Evolutionary conservation across 75 land plant species (phyloP).

Genomic region (Cupressus sempervirens): DNA sequence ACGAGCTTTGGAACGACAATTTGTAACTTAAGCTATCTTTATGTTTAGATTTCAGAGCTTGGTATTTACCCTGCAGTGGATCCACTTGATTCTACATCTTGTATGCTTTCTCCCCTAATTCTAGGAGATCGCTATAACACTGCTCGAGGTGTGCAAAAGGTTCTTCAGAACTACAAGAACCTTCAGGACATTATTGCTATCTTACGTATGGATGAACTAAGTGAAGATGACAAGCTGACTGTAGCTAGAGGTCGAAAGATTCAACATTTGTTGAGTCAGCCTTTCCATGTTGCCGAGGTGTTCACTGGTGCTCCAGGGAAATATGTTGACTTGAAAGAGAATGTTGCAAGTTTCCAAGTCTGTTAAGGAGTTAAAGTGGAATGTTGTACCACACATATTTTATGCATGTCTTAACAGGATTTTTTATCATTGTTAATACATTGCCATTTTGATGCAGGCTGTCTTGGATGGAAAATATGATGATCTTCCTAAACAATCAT

Average conservation of each 20-base stretch:
- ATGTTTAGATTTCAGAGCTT: conserved; percentile 79
- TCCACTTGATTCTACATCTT: conserved; percentile 93
- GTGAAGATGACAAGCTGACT: conserved; percentile 92
- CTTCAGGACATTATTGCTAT: conserved; percentile 97
- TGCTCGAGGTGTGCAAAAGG: conserved; percentile 96
- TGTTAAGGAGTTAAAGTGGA: conserved; percentile 1
- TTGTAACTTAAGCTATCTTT: background rate
- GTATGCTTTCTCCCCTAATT: conserved; percentile 88
- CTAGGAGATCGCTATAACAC: conserved; percentile 91
- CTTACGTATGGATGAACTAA: conserved; percentile 97
- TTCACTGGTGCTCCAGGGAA: conserved; percentile 96
- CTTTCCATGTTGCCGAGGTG: conserved; percentile 98
- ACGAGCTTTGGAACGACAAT: background rate
- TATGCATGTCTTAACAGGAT: background rate
- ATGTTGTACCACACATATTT: background rate
- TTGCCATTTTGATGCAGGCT: conserved; percentile 43
- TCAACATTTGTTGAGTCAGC: conserved; percentile 89
- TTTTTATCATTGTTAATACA: background rate
- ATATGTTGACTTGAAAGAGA: conserved; percentile 92
- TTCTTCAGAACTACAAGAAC: conserved; percentile 91
- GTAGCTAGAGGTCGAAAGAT: conserved; percentile 94
- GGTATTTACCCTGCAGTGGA: conserved; percentile 98
- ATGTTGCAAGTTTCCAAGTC: conserved; percentile 87
- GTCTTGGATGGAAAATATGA: conserved; percentile 91
- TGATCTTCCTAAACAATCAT: conserved; percentile 88